These are phyloP conservation scores for Heracleum sosnowskyi DNA, from an alignment of 129 eudicot genomes.

Conservation along the genomic window DNA sequence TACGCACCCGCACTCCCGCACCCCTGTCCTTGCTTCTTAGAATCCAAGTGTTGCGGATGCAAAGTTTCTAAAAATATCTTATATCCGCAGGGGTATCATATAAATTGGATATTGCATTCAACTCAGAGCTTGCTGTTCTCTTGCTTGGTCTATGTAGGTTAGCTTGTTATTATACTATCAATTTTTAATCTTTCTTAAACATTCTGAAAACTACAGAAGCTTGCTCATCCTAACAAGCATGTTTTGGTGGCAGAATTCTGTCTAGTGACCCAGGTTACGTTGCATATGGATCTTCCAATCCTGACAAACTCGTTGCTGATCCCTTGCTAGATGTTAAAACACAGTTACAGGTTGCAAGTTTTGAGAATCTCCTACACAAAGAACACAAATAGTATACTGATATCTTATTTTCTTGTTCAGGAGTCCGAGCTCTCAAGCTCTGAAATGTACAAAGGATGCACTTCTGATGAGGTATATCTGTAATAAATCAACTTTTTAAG, in stretches of 20 bases:
- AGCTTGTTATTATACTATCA: conserved; percentile 9
- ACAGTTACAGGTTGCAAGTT: conserved; percentile 35
- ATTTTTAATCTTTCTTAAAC: background rate
- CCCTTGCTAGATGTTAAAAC: conserved; percentile 27
- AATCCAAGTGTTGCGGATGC: background rate
- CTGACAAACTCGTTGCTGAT: conserved; percentile 6
- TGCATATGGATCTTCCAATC: conserved; percentile 21
- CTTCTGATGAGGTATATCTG: conserved; percentile 35
- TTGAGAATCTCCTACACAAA: conserved; percentile 7
- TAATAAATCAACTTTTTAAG: background rate
- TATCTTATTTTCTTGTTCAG: conserved; percentile 25
- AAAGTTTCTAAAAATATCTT: background rate
- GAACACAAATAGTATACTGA: background rate
- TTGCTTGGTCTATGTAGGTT: conserved; percentile 23
- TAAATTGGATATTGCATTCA: conserved; percentile 17
- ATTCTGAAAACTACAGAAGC: background rate
- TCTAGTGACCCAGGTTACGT: conserved; percentile 36
- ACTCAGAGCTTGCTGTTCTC: conserved; percentile 16
- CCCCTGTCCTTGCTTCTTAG: too few species aligned
- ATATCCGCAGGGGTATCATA: conserved; percentile 25
- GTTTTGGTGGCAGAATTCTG: conserved; percentile 27
- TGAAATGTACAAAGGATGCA: conserved; percentile 13
- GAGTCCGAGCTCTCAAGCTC: conserved; percentile 24
- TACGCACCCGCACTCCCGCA: too few species aligned
- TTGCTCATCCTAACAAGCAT: conserved; percentile 1